These are phyloP conservation scores for Penicillium sp. DNA, from an alignment of 2,329 filamentous ascomycete species.

Conservation along the genomic window DNA sequence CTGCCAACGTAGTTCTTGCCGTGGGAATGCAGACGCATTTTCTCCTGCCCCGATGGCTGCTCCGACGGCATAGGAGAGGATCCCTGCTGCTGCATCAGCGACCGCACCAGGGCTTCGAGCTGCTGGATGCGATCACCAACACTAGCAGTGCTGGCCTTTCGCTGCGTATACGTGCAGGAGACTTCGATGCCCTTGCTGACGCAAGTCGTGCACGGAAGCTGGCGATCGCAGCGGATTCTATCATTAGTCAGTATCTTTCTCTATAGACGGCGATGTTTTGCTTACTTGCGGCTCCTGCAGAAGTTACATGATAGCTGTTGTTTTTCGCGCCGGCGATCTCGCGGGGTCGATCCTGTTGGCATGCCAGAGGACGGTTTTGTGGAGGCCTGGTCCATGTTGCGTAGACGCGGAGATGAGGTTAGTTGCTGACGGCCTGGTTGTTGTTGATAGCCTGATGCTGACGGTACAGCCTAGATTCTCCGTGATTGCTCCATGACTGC, in stretches of 20 bases:
- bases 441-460: no score
- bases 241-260: neutral
- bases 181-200: slow-evolving; percentile 47
- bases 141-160: slow-evolving; percentile 42
- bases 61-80: neutral
- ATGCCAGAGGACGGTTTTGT: no score
- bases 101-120: slow-evolving; percentile 15
- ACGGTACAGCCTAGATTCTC: no score
- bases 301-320: slow-evolving; percentile 33
- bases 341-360: no score
- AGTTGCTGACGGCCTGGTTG: no score
- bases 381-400: no score
- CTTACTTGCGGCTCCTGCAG: slow-evolving; percentile 35
- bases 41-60: neutral
- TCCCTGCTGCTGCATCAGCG: slow-evolving; percentile 14
- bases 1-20: neutral
- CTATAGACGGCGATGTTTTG: neutral
- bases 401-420: no score
- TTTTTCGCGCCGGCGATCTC: slow-evolving; percentile 30
- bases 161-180: slow-evolving; percentile 51
- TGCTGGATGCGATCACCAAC: slow-evolving; percentile 27
- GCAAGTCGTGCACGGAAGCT: slow-evolving; percentile 55
- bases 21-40: slow-evolving; percentile 1
- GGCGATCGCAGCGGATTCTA: slow-evolving; percentile 56
- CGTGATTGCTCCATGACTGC: no score